Evolutionary conservation across 1,139 yeast species (phyloP), one percentile per base, ranked within the genome.

Genomic region (Candida tropicalis): DNA sequence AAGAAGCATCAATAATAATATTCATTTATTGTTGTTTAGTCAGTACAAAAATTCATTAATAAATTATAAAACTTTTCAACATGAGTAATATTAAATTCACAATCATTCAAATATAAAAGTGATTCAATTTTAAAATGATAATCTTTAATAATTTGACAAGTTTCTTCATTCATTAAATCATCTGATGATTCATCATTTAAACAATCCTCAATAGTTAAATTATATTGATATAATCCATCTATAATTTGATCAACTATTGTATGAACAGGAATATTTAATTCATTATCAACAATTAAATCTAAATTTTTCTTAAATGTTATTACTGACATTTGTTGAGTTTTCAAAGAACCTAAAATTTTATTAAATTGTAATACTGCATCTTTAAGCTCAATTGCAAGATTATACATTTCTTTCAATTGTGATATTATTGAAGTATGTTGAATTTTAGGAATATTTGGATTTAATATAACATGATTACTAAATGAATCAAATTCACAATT

Each of bases 201-300:
- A 24, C 46, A 33, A 26, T 50, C 47, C 17, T 50, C 51, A 39
- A 48, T 41, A 37, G 43, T 37, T 20, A 49, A 23, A 32, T 50
- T 50, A 39, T 50, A 50, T 24, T 50, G 47, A 24, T 50, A 50
- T 32, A 50, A 41, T 17, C 43, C 47, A 25, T 47, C 50, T 23
- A 47, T 48, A 5, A 50, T 47, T 9, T 39, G 38, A 26, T 48
- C 51, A 17, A 43, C 27, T 16, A 47, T 40, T 9, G 41, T 43
- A 38, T 48, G 52, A 2, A 50, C 49, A 4, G 41, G 44, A 3
- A 38, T 41, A 31, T 41, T 31, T 13, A 47, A 42, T 34, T 47
- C 40, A 12, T 39, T 38, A 23, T 41, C 40, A 5, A 45, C 27
- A 2, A 33, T 23, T 12, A 33, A 33, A 13, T 33, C 36, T 10